Evolutionary conservation across 2,329 filamentous ascomycete genomes (phyloP).

Genomic region (Cordyceps cicadae): DNA sequence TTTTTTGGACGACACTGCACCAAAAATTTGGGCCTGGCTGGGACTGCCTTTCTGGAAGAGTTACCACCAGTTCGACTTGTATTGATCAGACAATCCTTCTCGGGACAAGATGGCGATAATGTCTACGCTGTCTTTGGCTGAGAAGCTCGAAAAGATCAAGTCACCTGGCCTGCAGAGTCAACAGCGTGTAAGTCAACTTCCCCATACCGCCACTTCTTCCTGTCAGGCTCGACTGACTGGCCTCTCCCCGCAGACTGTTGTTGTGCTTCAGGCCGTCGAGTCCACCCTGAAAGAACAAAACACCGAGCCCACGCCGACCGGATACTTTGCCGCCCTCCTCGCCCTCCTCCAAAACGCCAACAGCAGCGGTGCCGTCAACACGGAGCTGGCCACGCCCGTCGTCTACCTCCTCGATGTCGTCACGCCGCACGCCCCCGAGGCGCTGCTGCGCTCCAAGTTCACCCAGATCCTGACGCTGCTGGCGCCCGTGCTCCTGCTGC

Average conservation of each 20-base stretch:
- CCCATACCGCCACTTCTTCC: neutral
- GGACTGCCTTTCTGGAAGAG: neutral
- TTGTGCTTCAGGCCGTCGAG: conserved; percentile 86
- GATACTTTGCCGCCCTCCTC: conserved; percentile 92
- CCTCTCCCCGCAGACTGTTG: conserved; percentile 33
- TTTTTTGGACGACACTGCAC: conserved; percentile 13
- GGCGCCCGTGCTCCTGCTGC: conserved; percentile 70
- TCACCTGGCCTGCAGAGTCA: conserved; percentile 94
- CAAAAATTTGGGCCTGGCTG: conserved; percentile 11
- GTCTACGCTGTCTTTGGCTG: conserved; percentile 55
- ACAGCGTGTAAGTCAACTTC: conserved; percentile 62
- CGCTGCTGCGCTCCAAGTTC: conserved; percentile 90
- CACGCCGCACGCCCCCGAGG: conserved; percentile 73
- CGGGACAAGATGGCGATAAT: conserved; percentile 41
- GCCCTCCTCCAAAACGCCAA: conserved; percentile 76
- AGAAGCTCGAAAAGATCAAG: conserved; percentile 95
- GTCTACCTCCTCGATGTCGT: conserved; percentile 94
- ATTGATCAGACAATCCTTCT: conserved; percentile 11
- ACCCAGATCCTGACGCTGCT: conserved; percentile 82
- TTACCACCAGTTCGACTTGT: neutral
- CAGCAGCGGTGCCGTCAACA: conserved; percentile 60
- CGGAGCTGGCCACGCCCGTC: conserved; percentile 74
- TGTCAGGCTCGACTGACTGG: neutral
- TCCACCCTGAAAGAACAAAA: conserved; percentile 86
- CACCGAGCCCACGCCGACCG: conserved; percentile 72